Percentiles rank a stretch among this genome's conserved stretches.
These are phyloP conservation scores for Juglanconis juglandina DNA, from an alignment of 2,329 filamentous ascomycete species.

Conservation along the genomic window DNA sequence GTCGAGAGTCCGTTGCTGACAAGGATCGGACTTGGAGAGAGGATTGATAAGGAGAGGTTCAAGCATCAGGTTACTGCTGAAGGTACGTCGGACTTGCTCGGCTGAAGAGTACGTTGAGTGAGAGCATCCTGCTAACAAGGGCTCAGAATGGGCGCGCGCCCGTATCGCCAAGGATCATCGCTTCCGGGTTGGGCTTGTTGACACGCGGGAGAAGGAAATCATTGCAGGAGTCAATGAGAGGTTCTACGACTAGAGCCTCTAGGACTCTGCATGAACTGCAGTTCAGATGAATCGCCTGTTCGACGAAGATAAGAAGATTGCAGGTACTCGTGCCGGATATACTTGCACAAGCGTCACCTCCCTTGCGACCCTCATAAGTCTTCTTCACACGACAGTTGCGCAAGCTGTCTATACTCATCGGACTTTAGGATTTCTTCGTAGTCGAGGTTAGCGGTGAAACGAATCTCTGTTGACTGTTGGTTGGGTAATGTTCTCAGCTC, in stretches of 20 bases:
- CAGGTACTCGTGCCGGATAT: too few species aligned
- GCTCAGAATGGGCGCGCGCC: conserved; percentile 24
- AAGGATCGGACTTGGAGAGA: conserved; percentile 17
- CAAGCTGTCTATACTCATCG: background rate
- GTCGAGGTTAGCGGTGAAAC: background rate
- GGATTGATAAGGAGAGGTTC: conserved; percentile 21
- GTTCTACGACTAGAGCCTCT: conserved; percentile 19
- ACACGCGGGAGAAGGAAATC: conserved; percentile 23
- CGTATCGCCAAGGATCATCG: conserved; percentile 25
- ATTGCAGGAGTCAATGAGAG: conserved; percentile 23
- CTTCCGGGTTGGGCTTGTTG: conserved; percentile 22
- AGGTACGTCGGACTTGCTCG: conserved; percentile 15
- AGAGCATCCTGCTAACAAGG: background rate
- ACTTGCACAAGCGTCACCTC: too few species aligned
- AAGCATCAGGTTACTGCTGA: conserved; percentile 24
- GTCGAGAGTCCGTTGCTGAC: conserved; percentile 15
- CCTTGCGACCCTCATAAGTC: too few species aligned
- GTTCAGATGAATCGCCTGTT: too few species aligned
- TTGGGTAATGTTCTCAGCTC: background rate
- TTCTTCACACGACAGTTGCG: too few species aligned
- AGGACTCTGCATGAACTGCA: too few species aligned
- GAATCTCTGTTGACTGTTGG: background rate
- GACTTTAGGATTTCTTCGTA: background rate
- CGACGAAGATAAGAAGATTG: too few species aligned
- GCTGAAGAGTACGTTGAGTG: background rate